A percentile compares a stretch with the other conserved stretches of the same genome.
These are phyloP conservation scores for Ascochyta koolunga DNA, from an alignment of 2,329 filamentous ascomycete genomes.

Conservation along the genomic window DNA sequence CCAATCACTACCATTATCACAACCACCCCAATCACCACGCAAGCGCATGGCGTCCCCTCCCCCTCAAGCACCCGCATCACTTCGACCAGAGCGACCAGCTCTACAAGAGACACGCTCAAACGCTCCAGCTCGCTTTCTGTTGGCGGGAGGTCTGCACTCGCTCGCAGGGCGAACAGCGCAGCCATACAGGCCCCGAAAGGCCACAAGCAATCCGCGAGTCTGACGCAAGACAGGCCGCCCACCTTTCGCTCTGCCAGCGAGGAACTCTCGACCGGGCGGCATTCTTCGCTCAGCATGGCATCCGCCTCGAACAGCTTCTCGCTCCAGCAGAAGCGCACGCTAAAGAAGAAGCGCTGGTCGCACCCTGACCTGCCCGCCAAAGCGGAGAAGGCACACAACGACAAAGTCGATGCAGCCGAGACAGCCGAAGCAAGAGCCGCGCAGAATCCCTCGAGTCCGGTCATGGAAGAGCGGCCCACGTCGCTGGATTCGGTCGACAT, in stretches of 20 bases:
- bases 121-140: constrained; percentile 40
- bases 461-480: constrained; percentile 72
- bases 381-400: constrained; percentile 46
- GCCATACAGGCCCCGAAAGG: constrained; percentile 28
- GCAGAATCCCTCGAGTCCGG: constrained; percentile 35
- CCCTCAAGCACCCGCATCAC: constrained; percentile 27
- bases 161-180: constrained; percentile 30
- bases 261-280: constrained; percentile 35
- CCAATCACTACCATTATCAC: too few species aligned
- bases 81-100: constrained; percentile 27
- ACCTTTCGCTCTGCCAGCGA: constrained; percentile 38
- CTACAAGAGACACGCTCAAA: constrained; percentile 26
- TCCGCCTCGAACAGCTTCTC: constrained; percentile 36
- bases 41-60: constrained; percentile 19
- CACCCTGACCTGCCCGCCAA: constrained; percentile 50
- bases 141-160: constrained; percentile 40
- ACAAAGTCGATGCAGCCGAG: constrained; percentile 32
- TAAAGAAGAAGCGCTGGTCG: constrained; percentile 48
- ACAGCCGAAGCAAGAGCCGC: constrained; percentile 23
- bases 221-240: constrained; percentile 28
- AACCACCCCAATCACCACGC: neutral
- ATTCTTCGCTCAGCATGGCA: constrained; percentile 33
- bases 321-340: constrained; percentile 35
- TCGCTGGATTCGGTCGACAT: constrained; percentile 89
- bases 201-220: constrained; percentile 38